phyloP scores from a whole-genome alignment of 345 rosid genomes.

The Lumnitzera racemosa region DNA sequence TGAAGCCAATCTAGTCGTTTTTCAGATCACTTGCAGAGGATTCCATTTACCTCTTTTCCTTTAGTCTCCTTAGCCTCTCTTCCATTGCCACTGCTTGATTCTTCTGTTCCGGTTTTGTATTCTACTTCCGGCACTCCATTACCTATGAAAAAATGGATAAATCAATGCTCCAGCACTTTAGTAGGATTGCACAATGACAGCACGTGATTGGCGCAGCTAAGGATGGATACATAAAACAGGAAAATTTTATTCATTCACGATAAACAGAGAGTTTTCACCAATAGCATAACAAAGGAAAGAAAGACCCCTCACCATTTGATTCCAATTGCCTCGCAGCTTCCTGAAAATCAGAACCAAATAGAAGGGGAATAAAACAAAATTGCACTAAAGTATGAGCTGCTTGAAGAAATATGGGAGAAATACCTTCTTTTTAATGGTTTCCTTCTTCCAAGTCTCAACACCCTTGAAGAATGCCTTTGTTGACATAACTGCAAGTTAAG shows the following conservation, averaged over 20 bases:
- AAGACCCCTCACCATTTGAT: constrained; percentile 16
- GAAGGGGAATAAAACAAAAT: background rate
- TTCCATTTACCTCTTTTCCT: too few species aligned
- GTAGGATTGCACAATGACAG: too few species aligned
- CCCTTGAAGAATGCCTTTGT: constrained; percentile 44
- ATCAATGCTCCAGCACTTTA: too few species aligned
- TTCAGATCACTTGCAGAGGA: too few species aligned
- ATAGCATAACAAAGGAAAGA: background rate
- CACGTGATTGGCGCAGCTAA: too few species aligned
- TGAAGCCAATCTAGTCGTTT: background rate
- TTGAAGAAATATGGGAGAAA: background rate
- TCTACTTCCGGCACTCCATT: constrained; percentile 14
- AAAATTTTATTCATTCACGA: background rate
- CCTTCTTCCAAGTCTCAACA: constrained; percentile 45
- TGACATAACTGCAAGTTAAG: constrained; percentile 24
- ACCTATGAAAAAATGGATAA: constrained; percentile 10
- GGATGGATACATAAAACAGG: too few species aligned
- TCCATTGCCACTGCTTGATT: background rate
- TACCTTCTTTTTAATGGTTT: constrained; percentile 30
- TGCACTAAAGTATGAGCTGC: background rate
- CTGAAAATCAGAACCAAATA: constrained; percentile 12
- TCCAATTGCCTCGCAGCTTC: constrained; percentile 21
- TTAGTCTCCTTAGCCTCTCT: background rate
- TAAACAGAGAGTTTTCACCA: background rate
- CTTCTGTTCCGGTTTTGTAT: constrained; percentile 18